phyloP scores from a whole-genome alignment of 192 early-diverging fungal genomes.

The Umbelopsis isabellina region DNA sequence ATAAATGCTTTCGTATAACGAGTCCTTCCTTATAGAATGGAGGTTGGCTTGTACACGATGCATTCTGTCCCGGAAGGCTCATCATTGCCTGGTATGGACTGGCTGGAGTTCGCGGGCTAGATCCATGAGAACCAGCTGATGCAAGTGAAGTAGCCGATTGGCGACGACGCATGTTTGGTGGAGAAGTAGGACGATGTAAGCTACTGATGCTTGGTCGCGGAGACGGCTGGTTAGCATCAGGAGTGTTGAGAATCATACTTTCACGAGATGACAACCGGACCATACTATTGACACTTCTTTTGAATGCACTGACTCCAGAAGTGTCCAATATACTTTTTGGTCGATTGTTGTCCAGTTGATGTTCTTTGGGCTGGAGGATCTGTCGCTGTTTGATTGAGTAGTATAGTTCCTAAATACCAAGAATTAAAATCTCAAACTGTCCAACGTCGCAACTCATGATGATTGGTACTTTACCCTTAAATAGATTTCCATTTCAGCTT shows the following conservation, averaged over 20 bases:
- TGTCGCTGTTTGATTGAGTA: constrained; percentile 60
- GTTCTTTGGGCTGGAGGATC: constrained; percentile 47
- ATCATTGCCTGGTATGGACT: constrained; percentile 7
- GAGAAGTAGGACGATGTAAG: neutral
- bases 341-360: neutral
- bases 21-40: constrained; percentile 71
- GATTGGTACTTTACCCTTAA: constrained; percentile 47
- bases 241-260: constrained; percentile 19
- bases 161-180: constrained; percentile 11
- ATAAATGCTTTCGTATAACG: constrained; percentile 85
- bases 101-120: neutral
- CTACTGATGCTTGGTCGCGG: constrained; percentile 30
- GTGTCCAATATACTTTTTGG: constrained; percentile 26
- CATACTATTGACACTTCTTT: constrained; percentile 31
- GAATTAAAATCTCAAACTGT: neutral
- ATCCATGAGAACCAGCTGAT: constrained; percentile 24
- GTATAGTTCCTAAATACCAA: constrained; percentile 53
- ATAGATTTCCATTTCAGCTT: constrained; percentile 54
- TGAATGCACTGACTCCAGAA: constrained; percentile 28
- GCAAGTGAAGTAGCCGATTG: constrained; percentile 30
- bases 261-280: constrained; percentile 31
- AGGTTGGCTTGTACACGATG: constrained; percentile 26
- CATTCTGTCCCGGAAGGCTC: neutral
- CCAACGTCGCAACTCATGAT: neutral
- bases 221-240: constrained; percentile 2